These are phyloP conservation scores for Suhomyces maxii DNA, from an alignment of 1,139 yeast species.

Conservation along the genomic window DNA sequence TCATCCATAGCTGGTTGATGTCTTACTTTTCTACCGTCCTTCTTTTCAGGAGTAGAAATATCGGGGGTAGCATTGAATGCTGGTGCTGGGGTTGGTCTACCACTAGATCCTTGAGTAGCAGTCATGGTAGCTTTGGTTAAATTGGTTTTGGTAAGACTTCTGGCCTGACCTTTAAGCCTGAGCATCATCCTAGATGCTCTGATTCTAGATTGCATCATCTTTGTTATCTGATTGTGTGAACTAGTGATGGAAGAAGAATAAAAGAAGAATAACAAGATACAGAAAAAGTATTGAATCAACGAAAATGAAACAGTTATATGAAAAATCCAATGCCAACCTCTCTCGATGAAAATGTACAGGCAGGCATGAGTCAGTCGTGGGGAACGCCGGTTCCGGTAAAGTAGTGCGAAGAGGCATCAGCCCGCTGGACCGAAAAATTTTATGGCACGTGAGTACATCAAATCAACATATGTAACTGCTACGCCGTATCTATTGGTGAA, in stretches of 20 bases:
- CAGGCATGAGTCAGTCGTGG: conserved; percentile 10
- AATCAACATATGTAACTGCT: not conserved
- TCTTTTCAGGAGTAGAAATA: conserved; percentile 8
- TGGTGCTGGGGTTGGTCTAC: conserved; percentile 36
- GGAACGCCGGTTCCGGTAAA: conserved; percentile 10
- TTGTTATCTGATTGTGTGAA: no score
- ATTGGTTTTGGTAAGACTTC: conserved; percentile 36
- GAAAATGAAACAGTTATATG: not conserved
- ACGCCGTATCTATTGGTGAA: no score
- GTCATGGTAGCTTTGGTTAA: conserved; percentile 39
- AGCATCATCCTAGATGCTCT: conserved; percentile 11
- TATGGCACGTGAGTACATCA: not conserved
- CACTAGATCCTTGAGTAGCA: conserved; percentile 15
- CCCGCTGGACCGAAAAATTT: conserved; percentile 9
- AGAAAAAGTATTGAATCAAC: not conserved
- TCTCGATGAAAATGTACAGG: not conserved
- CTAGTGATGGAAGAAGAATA: not conserved
- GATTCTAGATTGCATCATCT: conserved; percentile 10
- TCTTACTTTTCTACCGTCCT: conserved; percentile 18
- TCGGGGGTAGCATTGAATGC: conserved; percentile 15
- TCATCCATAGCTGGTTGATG: conserved; percentile 59
- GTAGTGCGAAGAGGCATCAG: not conserved
- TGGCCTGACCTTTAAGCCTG: conserved; percentile 14
- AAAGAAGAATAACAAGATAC: not conserved
- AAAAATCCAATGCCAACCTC: conserved; percentile 6